Evolutionary conservation across 371 early-diverging fungal species (phyloP), one percentile per base, ranked within the genome.

Genomic region (Smittium culicis): DNA sequence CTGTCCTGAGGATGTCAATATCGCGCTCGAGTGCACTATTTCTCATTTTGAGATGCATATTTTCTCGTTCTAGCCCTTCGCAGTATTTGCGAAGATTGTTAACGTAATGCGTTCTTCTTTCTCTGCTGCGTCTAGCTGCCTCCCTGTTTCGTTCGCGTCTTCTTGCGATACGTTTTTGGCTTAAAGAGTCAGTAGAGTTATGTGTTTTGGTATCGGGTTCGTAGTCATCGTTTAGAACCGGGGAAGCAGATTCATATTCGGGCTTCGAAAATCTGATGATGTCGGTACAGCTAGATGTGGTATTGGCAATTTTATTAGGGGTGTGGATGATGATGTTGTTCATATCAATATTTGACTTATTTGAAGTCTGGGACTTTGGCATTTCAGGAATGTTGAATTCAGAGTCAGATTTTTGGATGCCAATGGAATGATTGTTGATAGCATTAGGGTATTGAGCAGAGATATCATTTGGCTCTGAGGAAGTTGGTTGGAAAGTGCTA

Each of bases 1-100:
- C n/a, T n/a, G 31, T 63, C 33, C 63, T 63, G 14, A 63, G 25
- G 34, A 32, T 63, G 2, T 30, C 24, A 24, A 63, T 63, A 14
- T 63, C 63, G 8, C 63, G 28, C 35, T 63, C 63, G 17, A 63
- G n/a, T 31, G 63, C 5, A 33, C 30, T 33, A 32, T 34, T 33
- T 63, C 63, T 63, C 34, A 63, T 35, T 63, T 63, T 63, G 5
- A 63, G n/a, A n/a, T 30, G n/a, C 24, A 35, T 63, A 33, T 63
- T 63, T 33, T 63, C 63, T 25, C 63, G 28, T 63, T 63, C 63
- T 2, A 63, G 34, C 2, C 35, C 35, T 31, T 63, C 63, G n/a
- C 63, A 63, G 32, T 34, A 31, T 30, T 32, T 32, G 2, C 63
- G 25, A n/a, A 63, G 63, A 33, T 63, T 63, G n/a, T 63, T 63